Conservation (phyloP, 495 filamentous ascomycete genomes). For the Neurospora hispaniola region DNA sequence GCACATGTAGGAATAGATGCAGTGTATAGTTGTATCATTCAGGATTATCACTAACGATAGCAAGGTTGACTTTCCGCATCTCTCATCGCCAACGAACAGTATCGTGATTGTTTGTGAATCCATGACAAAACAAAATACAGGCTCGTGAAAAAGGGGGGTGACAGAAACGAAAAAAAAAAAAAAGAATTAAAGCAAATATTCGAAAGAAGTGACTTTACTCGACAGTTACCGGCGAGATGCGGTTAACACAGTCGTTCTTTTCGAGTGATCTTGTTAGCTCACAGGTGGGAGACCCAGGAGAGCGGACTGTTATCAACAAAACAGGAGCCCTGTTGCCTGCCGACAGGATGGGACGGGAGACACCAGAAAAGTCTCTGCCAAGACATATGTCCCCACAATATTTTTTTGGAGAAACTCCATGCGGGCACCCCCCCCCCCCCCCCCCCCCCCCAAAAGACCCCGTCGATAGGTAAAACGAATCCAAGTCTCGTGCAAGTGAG, state of each 20-base stretch:
- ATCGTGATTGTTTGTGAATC: constrained; percentile 48
- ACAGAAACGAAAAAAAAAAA: not conserved
- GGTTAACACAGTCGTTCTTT: not conserved
- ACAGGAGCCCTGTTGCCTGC: not conserved
- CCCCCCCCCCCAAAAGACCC: not conserved
- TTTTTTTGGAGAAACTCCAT: not conserved
- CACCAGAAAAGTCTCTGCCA: not conserved
- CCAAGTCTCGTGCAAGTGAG: not conserved
- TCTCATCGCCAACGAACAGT: constrained; percentile 68
- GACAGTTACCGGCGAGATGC: not conserved
- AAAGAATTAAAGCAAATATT: not conserved
- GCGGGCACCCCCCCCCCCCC: not conserved
- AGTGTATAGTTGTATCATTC: constrained; percentile 1
- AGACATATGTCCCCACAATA: not conserved
- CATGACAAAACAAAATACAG: constrained; percentile 17
- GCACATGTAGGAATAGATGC: not conserved
- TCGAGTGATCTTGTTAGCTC: not conserved
- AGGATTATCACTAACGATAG: constrained; percentile 55
- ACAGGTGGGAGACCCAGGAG: not conserved
- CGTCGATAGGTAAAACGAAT: not conserved
- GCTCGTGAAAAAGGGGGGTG: not conserved
- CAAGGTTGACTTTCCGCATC: constrained; percentile 80
- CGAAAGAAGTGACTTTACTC: not conserved
- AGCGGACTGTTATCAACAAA: not conserved
- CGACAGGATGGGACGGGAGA: not conserved